Evolutionary conservation across 495 filamentous ascomycete genomes (phyloP).

Genomic region (Penicillium nucicola): DNA sequence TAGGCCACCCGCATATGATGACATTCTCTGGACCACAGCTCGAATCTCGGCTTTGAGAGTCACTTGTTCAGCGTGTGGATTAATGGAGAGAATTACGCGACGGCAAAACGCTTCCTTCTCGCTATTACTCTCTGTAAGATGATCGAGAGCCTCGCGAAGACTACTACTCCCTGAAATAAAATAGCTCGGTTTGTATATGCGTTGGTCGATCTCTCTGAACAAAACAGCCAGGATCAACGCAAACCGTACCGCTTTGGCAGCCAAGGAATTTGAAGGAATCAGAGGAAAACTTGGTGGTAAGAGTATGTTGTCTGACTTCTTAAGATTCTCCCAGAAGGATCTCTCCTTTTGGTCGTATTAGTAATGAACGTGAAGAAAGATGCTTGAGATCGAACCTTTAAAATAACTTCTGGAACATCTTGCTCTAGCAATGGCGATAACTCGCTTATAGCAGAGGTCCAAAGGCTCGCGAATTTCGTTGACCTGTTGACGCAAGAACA

Average conservation of each 20-base stretch:
- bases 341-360: constrained; percentile 5
- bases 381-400: constrained; percentile 6
- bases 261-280: constrained; percentile 10
- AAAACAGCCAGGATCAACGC: constrained; percentile 16
- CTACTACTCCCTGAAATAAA: constrained; percentile 4
- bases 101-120: constrained; percentile 20
- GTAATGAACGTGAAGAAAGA: background rate
- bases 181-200: constrained; percentile 15
- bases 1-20: background rate
- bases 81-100: constrained; percentile 13
- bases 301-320: constrained; percentile 1
- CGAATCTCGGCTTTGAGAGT: background rate
- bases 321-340: constrained; percentile 1
- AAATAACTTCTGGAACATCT: constrained; percentile 6
- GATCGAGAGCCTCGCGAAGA: constrained; percentile 9
- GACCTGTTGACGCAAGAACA: background rate
- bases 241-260: constrained; percentile 16
- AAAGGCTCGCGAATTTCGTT: constrained; percentile 5
- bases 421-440: constrained; percentile 5
- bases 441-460: constrained; percentile 7
- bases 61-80: constrained; percentile 3
- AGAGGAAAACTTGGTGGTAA: constrained; percentile 5
- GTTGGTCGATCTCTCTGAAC: constrained; percentile 12
- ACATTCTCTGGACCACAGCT: constrained; percentile 8
- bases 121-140: constrained; percentile 8